A percentile compares a stretch with the other conserved stretches of the same genome.
These are phyloP conservation scores for Rhizopus delemar DNA, from an alignment of 371 early-diverging fungal genomes.

Conservation along the genomic window DNA sequence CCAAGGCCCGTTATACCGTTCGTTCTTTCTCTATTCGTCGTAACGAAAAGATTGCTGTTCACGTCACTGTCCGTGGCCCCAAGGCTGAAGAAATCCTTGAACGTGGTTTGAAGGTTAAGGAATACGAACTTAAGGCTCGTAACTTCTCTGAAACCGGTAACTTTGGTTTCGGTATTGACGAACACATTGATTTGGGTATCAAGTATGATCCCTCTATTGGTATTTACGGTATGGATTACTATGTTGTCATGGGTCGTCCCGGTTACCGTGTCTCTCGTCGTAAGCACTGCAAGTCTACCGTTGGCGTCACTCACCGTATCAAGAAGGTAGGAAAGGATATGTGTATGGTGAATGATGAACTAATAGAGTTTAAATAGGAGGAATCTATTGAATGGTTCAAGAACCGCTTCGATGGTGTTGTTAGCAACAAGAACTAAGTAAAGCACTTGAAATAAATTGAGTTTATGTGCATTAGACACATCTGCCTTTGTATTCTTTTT, in stretches of 20 bases:
- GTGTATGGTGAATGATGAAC: no score
- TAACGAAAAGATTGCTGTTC: slow-evolving; percentile 99
- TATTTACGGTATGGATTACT: slow-evolving; percentile 98
- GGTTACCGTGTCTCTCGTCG: slow-evolving; percentile 97
- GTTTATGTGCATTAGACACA: no score
- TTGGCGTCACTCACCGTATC: slow-evolving; percentile 95
- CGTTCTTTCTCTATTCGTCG: slow-evolving; percentile 99
- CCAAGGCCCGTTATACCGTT: slow-evolving; percentile 99
- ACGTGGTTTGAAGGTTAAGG: slow-evolving; percentile 99
- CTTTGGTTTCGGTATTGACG: slow-evolving; percentile 99
- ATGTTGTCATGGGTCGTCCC: slow-evolving; percentile 97
- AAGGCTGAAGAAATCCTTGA: slow-evolving; percentile 93
- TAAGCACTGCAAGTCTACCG: slow-evolving; percentile 84
- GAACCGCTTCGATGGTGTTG: slow-evolving; percentile 5
- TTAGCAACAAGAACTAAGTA: background rate
- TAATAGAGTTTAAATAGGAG: background rate
- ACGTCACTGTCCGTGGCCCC: slow-evolving; percentile 98
- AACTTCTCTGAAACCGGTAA: slow-evolving; percentile 99
- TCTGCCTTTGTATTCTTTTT: no score
- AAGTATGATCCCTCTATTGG: slow-evolving; percentile 99
- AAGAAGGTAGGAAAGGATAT: slow-evolving; percentile 57
- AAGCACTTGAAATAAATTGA: background rate
- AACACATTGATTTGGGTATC: slow-evolving; percentile 99
- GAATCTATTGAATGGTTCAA: slow-evolving; percentile 7
- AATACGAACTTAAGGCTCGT: slow-evolving; percentile 94